These are phyloP conservation scores for Aspergillus avenaceus DNA, from an alignment of 495 filamentous ascomycete genomes.

Conservation along the genomic window DNA sequence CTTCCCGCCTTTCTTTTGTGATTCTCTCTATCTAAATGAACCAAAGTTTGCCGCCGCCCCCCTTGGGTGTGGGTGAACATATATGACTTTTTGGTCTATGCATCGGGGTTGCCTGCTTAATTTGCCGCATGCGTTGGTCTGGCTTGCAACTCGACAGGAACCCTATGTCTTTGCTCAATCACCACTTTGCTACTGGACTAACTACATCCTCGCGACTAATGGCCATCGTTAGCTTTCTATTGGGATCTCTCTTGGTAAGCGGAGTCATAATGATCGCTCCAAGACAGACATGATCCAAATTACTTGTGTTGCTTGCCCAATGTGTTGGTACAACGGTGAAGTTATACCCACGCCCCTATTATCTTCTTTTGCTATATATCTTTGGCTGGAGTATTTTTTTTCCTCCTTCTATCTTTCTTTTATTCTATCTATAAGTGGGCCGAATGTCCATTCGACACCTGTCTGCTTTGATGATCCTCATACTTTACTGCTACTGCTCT, in stretches of 20 bases:
- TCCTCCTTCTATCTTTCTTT: slow-evolving; percentile 1
- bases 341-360: not conserved
- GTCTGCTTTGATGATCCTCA: slow-evolving; percentile 2
- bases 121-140: not conserved
- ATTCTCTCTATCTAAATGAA: not conserved
- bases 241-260: not conserved
- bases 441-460: slow-evolving; percentile 8
- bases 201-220: not conserved
- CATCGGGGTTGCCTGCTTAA: not conserved
- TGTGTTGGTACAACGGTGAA: not conserved
- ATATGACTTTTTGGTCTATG: not conserved
- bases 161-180: slow-evolving; percentile 1
- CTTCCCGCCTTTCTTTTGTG: not conserved
- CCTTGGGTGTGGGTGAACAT: no score
- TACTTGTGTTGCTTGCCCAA: not conserved
- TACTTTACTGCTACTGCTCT: slow-evolving; percentile 14
- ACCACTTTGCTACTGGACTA: not conserved
- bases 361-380: not conserved
- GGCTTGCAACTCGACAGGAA: not conserved
- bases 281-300: not conserved
- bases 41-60: not conserved
- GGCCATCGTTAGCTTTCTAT: not conserved
- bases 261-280: not conserved
- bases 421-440: not conserved
- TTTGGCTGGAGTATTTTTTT: not conserved